Evolutionary conservation across 2,329 filamentous ascomycete genomes (phyloP), one percentile per base, ranked within the genome.

Genomic region (Clarireedia homoeocarpa): DNA sequence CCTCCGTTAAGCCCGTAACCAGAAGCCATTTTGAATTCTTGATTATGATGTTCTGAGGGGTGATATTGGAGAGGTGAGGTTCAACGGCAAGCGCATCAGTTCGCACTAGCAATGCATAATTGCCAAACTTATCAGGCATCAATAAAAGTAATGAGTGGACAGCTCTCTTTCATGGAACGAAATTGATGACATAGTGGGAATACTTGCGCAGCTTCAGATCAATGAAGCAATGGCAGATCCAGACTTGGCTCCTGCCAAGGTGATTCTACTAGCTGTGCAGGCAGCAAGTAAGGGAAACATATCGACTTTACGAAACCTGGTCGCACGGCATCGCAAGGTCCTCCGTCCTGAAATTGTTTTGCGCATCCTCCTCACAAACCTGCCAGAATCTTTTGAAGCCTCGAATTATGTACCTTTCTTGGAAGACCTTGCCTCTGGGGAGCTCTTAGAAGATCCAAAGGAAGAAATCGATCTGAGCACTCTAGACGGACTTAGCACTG

Each of bases 1-100:
- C 88, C 88, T 74, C 88, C 88, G 71, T 83, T 80, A 73, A 95
- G 78, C 73, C 88, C 88, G 73, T 85, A 92, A 75, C 88, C 88
- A 69, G 88, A 91, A 74, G 88, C 80, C 88, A 92, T 92, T 34
- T 61, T 69, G 58, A 58, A 54, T 53, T 58, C 30, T 66, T 57
- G 60, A 62, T 65, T 63, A 24, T 50, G 58, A 47, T 51, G 45
- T 59, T 47, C 60, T 46, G 36, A 45, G 50, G 50, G 50, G 56
- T 44, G 27, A 48, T 34, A 44, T 61, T 59, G 57, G 52, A 44
- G 56, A 62, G n/a, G 58, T 66, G 64, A 64, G 48, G 62, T 66
- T 58, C 56, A 56, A 48, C 24, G 30, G 17, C 47, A 51, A 44
- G 38, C 34, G 38, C 26, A 45, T 30, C 27, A 47, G 34, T 55